phyloP scores from a whole-genome alignment of 352 stramenopile species.

The Globisporangium spiculum region DNA sequence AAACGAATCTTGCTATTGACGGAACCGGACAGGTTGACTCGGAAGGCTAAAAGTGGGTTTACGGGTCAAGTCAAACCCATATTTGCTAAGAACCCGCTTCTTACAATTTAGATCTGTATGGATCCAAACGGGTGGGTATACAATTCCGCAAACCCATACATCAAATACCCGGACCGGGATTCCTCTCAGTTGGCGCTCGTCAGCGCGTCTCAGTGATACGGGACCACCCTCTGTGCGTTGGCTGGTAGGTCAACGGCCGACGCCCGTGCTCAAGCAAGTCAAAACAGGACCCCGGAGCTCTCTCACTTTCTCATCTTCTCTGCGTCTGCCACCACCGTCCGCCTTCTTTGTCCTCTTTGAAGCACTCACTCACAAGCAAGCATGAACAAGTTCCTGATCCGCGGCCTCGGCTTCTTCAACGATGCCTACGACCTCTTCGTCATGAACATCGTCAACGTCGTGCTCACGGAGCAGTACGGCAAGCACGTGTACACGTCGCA shows the following conservation, averaged over 20 bases:
- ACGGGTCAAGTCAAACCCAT: not conserved
- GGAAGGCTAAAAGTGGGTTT: not conserved
- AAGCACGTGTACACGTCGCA: slow-evolving; percentile 56
- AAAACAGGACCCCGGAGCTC: not conserved
- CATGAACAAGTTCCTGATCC: slow-evolving; percentile 58
- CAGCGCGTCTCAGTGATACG: slow-evolving; percentile 4
- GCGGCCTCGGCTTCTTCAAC: slow-evolving; percentile 58
- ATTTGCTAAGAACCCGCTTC: not conserved
- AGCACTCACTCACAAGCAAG: not conserved
- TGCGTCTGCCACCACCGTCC: not conserved
- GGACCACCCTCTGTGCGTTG: not conserved
- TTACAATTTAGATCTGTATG: not conserved
- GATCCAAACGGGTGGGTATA: not conserved
- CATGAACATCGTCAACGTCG: slow-evolving; percentile 68
- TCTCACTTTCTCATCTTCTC: not conserved
- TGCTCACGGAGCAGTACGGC: slow-evolving; percentile 57
- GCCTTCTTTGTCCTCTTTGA: not conserved
- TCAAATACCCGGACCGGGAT: not conserved
- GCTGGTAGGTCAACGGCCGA: not conserved
- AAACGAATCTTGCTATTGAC: not conserved
- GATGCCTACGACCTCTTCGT: slow-evolving; percentile 66
- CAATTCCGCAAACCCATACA: not conserved
- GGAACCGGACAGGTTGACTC: not conserved
- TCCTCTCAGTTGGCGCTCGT: not conserved
- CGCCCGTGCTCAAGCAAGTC: not conserved